These are phyloP conservation scores for Trypanosoma scelopori DNA, from an alignment of 208 protist species.

Conservation along the genomic window DNA sequence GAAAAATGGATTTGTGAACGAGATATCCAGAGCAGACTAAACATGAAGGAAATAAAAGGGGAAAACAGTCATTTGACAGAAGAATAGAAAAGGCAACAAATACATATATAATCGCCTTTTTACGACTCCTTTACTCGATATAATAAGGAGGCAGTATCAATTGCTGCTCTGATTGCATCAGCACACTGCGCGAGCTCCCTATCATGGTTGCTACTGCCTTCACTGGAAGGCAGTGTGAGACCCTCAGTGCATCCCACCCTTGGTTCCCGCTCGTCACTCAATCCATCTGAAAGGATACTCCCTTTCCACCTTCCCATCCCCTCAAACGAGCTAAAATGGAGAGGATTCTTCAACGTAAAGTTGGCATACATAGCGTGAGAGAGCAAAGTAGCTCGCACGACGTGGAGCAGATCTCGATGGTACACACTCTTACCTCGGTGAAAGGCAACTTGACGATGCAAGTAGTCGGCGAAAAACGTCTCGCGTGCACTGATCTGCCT, in stretches of 20 bases:
- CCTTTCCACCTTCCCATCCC: background rate
- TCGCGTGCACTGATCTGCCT: background rate
- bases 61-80: constrained; percentile 1
- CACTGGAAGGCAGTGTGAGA: no score
- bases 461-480: constrained; percentile 27
- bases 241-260: background rate
- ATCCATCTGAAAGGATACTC: background rate
- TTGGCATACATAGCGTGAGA: constrained; percentile 6
- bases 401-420: constrained; percentile 15
- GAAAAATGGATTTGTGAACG: background rate
- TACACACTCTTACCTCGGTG: constrained; percentile 4
- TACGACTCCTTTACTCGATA: constrained; percentile 9
- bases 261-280: background rate
- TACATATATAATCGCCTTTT: background rate
- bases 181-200: constrained; percentile 1
- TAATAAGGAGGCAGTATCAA: constrained; percentile 11
- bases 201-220: background rate
- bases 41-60: background rate
- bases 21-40: background rate
- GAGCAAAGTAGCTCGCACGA: constrained; percentile 12
- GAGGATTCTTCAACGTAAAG: background rate
- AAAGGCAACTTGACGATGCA: constrained; percentile 10
- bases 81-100: constrained; percentile 15
- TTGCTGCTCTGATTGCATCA: constrained; percentile 1
- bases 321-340: constrained; percentile 13